Percentiles rank a stretch among this genome's conserved stretches.
phyloP scores from a whole-genome alignment of 345 rosid species.

The Dovyalis caffra region DNA sequence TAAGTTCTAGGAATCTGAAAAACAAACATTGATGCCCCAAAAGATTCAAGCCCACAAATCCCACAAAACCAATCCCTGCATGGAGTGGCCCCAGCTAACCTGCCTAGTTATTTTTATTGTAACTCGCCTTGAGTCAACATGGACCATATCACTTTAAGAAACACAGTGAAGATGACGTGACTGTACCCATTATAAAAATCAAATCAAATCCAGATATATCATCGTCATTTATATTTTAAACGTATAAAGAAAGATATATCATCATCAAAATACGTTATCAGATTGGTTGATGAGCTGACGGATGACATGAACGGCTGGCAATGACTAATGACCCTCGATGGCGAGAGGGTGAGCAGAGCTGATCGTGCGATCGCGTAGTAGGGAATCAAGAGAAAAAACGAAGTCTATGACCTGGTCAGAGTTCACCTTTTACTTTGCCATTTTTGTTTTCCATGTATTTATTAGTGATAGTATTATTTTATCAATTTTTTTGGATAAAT shows the following conservation, averaged over 20 bases:
- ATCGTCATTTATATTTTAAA: not conserved
- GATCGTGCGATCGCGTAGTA: constrained; percentile 21
- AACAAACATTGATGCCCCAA: no score
- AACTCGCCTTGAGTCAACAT: no score
- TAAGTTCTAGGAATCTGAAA: no score
- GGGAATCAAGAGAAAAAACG: constrained; percentile 3
- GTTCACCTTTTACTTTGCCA: not conserved
- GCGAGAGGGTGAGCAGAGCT: not conserved
- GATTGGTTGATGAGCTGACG: not conserved
- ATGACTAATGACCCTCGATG: not conserved
- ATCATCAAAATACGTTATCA: not conserved
- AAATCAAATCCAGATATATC: not conserved
- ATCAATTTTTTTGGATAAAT: no score
- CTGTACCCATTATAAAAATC: not conserved
- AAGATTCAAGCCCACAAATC: no score
- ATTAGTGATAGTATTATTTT: not conserved
- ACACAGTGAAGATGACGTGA: no score
- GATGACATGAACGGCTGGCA: constrained; percentile 20
- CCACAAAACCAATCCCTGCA: no score
- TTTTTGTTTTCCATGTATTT: not conserved
- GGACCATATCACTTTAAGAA: no score
- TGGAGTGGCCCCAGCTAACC: no score
- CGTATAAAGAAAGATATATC: not conserved
- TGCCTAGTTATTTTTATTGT: no score
- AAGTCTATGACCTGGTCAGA: constrained; percentile 14